phyloP scores from a whole-genome alignment of 148 eudicot species.

The Mesembryanthemum crystallinum region DNA sequence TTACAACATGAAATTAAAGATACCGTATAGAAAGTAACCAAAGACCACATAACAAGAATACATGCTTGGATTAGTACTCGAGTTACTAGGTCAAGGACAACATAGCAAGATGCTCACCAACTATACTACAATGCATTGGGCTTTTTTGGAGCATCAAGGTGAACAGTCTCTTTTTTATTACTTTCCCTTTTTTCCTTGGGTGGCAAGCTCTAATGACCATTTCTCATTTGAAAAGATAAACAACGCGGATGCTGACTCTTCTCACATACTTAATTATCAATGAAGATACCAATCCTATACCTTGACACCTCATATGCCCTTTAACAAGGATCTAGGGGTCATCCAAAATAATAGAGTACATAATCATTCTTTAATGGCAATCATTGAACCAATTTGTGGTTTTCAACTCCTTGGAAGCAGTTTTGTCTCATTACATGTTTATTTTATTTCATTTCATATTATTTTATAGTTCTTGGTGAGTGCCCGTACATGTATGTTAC shows the following conservation, averaged over 20 bases:
- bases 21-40: too few species aligned
- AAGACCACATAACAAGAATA: too few species aligned
- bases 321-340: conserved; percentile 19
- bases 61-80: too few species aligned
- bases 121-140: too few species aligned
- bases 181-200: not conserved
- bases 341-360: not conserved
- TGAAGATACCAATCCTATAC: conserved; percentile 11
- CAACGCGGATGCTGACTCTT: not conserved
- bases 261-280: not conserved
- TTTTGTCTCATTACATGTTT: not conserved
- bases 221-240: not conserved
- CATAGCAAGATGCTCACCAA: too few species aligned
- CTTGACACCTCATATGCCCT: conserved; percentile 16
- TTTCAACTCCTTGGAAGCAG: conserved; percentile 1
- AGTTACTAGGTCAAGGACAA: too few species aligned
- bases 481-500: not conserved
- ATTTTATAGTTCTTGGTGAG: too few species aligned
- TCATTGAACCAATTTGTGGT: not conserved
- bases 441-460: not conserved
- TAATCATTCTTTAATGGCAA: conserved; percentile 1
- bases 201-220: not conserved
- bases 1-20: too few species aligned
- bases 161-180: not conserved
- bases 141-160: too few species aligned